These are phyloP conservation scores for Pseudogymnoascus sp. DNA, from an alignment of 2,329 filamentous ascomycete genomes.

Conservation along the genomic window DNA sequence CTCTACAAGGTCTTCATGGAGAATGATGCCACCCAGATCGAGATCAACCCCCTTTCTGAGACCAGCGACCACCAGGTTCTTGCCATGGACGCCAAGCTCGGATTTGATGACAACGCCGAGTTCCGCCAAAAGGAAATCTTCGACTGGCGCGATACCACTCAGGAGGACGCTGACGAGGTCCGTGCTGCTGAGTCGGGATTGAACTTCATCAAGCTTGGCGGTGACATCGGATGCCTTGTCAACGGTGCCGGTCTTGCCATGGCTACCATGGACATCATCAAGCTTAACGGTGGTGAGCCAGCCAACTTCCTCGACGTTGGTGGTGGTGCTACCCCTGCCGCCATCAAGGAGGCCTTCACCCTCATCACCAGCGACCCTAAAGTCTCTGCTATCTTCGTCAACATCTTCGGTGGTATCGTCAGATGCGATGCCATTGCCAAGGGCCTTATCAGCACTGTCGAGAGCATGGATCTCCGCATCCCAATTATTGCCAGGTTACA, in stretches of 20 bases:
- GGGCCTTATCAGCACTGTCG: constrained; percentile 88
- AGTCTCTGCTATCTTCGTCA: constrained; percentile 98
- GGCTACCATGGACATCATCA: constrained; percentile 99
- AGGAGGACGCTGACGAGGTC: constrained; percentile 97
- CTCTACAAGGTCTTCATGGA: constrained; percentile 98
- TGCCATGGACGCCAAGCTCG: constrained; percentile 99
- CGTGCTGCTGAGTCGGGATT: constrained; percentile 88
- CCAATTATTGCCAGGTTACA: constrained; percentile 96
- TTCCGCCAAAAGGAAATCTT: constrained; percentile 98
- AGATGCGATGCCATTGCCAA: constrained; percentile 95
- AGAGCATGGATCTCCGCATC: constrained; percentile 90
- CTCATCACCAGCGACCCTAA: constrained; percentile 98
- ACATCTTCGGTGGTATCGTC: constrained; percentile 99
- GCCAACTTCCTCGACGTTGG: constrained; percentile 99
- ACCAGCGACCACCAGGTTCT: constrained; percentile 97
- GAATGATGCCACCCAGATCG: constrained; percentile 97
- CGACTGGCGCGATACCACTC: constrained; percentile 82
- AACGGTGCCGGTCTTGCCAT: constrained; percentile 98
- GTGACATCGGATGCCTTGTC: constrained; percentile 97
- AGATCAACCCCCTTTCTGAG: constrained; percentile 98
- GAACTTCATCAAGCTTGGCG: constrained; percentile 99
- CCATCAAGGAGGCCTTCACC: constrained; percentile 95
- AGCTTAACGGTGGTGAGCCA: constrained; percentile 91
- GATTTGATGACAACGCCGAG: constrained; percentile 97
- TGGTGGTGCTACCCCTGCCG: constrained; percentile 90